phyloP scores from a whole-genome alignment of 768 basidiomycete genomes.

The Strobilomyces echinocephalus region DNA sequence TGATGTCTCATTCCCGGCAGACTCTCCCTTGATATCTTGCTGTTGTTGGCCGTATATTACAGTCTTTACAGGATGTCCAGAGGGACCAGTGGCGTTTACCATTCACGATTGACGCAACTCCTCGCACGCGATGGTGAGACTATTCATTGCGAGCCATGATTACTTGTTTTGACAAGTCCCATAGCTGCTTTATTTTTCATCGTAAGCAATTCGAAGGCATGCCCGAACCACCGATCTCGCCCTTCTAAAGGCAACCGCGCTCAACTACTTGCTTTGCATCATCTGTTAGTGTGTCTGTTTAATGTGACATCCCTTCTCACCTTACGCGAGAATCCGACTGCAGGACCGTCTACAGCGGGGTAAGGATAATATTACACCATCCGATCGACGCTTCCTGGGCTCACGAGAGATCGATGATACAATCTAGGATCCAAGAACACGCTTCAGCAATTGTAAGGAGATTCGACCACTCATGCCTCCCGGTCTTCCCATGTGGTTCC shows the following conservation, averaged over 20 bases:
- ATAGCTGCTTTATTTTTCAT: too few species aligned
- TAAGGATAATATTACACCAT: background rate
- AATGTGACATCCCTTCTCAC: background rate
- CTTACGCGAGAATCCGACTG: background rate
- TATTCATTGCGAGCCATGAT: too few species aligned
- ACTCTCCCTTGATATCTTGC: constrained; percentile 11
- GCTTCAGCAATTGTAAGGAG: constrained; percentile 6
- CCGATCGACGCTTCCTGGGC: too few species aligned
- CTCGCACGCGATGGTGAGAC: too few species aligned
- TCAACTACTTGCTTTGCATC: constrained; percentile 7
- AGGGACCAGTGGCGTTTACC: too few species aligned
- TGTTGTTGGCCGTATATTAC: constrained; percentile 1
- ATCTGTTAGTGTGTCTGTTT: constrained; percentile 13
- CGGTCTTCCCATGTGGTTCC: background rate
- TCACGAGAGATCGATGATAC: too few species aligned
- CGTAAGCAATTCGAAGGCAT: background rate
- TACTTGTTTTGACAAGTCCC: too few species aligned
- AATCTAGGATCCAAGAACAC: constrained; percentile 14
- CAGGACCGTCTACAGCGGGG: constrained; percentile 9
- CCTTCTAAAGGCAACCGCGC: constrained; percentile 5
- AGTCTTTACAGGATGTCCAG: background rate
- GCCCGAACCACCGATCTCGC: background rate
- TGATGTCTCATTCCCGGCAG: constrained; percentile 2
- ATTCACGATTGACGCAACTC: too few species aligned
- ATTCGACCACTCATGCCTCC: too few species aligned